A percentile compares a stretch with the other conserved stretches of the same genome.
These are phyloP conservation scores for Chrysosporium queenslandicum DNA, from an alignment of 2,329 filamentous ascomycete species.

Conservation along the genomic window DNA sequence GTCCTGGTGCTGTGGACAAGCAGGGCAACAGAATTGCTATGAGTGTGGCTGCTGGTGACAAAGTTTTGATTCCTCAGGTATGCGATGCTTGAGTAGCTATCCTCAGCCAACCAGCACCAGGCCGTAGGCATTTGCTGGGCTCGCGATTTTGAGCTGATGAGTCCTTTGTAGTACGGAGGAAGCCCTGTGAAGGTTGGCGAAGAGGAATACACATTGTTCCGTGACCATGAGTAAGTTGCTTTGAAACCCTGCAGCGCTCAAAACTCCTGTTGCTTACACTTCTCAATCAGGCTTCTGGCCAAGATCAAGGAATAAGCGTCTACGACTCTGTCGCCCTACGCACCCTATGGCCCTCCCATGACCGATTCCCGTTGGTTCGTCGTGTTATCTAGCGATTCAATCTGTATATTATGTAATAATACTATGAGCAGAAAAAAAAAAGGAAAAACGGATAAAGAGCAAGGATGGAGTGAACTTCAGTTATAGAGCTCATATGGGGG, in stretches of 20 bases:
- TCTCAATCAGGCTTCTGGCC: slow-evolving; percentile 64
- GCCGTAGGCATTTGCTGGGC: neutral
- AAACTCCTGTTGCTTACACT: neutral
- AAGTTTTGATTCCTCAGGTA: slow-evolving; percentile 92
- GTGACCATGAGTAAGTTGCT: slow-evolving; percentile 84
- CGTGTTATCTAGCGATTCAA: slow-evolving; percentile 10
- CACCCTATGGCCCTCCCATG: neutral
- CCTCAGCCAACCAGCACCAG: no score
- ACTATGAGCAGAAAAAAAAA: slow-evolving; percentile 1
- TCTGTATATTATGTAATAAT: slow-evolving; percentile 14
- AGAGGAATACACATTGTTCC: slow-evolving; percentile 91
- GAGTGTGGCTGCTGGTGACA: slow-evolving; percentile 74
- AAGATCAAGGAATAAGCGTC: slow-evolving; percentile 88
- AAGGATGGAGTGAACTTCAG: neutral
- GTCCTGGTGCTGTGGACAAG: slow-evolving; percentile 76
- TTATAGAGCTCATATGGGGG: slow-evolving; percentile 6
- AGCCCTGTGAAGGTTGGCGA: slow-evolving; percentile 95
- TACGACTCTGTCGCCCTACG: neutral
- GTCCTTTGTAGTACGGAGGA: slow-evolving; percentile 63
- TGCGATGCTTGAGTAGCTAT: slow-evolving; percentile 23
- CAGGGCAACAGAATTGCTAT: slow-evolving; percentile 80
- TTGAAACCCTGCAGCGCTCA: neutral
- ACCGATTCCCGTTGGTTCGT: slow-evolving; percentile 4
- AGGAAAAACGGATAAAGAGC: neutral
- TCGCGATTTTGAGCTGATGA: neutral